Percentiles rank a stretch among this genome's conserved stretches.
These are phyloP conservation scores for Yamadazyma diospyri DNA, from an alignment of 1,139 yeast genomes.

Conservation along the genomic window DNA sequence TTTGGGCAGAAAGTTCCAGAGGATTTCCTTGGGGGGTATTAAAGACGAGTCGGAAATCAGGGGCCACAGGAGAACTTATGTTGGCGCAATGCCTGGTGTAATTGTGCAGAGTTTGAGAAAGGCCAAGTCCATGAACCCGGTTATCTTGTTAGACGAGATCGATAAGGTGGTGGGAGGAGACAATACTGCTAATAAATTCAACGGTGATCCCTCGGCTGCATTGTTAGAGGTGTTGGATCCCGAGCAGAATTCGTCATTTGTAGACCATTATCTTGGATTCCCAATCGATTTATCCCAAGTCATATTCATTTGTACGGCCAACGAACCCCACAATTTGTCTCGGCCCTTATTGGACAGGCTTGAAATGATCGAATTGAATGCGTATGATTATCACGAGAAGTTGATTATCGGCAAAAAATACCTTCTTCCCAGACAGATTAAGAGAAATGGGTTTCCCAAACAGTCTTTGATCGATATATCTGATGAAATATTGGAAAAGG, in stretches of 20 bases:
- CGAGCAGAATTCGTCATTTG: slow-evolving; percentile 76
- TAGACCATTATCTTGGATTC: slow-evolving; percentile 84
- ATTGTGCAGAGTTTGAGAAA: slow-evolving; percentile 76
- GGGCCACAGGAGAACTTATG: slow-evolving; percentile 91
- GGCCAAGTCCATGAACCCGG: slow-evolving; percentile 80
- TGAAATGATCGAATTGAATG: slow-evolving; percentile 77
- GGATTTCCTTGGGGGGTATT: slow-evolving; percentile 85
- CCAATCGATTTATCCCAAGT: slow-evolving; percentile 86
- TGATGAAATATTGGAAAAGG: slow-evolving; percentile 53
- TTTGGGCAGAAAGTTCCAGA: slow-evolving; percentile 73
- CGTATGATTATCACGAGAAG: slow-evolving; percentile 81
- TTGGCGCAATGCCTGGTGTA: slow-evolving; percentile 92
- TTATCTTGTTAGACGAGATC: slow-evolving; percentile 84
- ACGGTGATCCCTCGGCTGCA: slow-evolving; percentile 93
- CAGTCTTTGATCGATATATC: slow-evolving; percentile 34
- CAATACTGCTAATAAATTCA: slow-evolving; percentile 46
- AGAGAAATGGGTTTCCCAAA: slow-evolving; percentile 62
- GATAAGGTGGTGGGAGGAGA: slow-evolving; percentile 74
- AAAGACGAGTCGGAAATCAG: slow-evolving; percentile 88
- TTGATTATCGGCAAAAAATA: slow-evolving; percentile 67
- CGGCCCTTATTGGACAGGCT: slow-evolving; percentile 82
- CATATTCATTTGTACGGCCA: slow-evolving; percentile 87
- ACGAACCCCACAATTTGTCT: slow-evolving; percentile 69
- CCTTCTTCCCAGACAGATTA: slow-evolving; percentile 75
- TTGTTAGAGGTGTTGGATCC: slow-evolving; percentile 87